Base-by-base conservation (phyloP, 1,284 basidiomycete species). In the Irpex rosettiformis region DNA sequence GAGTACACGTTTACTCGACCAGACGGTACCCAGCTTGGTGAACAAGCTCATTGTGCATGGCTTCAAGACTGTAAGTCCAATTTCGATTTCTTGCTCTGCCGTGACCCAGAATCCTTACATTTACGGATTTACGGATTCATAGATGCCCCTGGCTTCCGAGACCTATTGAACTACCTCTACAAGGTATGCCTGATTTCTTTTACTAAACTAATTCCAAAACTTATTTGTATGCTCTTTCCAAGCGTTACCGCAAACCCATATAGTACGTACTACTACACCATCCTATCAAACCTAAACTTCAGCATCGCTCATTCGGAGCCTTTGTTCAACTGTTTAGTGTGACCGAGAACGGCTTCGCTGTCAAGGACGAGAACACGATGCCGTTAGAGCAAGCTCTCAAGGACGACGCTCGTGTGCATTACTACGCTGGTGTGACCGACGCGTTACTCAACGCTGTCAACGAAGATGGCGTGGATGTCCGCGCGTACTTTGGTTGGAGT, bases 401-500 rank as follows among this genome's bases (percentile, higher is more conserved):
- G 49, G 89, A 92, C 70, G 67, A 69, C 1, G 86, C 87, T 63
- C 82, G 89, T 10, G 79, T 89, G 33, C 77, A 83, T 58, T 91
- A 89, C 72, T 92, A 83, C 75, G 72, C 77, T 28, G 88, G 84
- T 4, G 84, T 86, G 61, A 84, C 86, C 11, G 69, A 77, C 7
- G 81, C 84, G 0, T 67, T 92, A 33, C 72, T 82, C 40, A 76
- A 78, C 13, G 86, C 88, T n/a, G 74, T 87, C 27, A 73, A 76
- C 51, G 75, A 83, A 57, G 89, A 92, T 67, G 83, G 84, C 4
- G 85, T 90, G 16, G 82, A 86, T 57, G 73, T 91, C 53, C 72
- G 80, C 45, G 81, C 82, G 1, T 92, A 91, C 72, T 88, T 91
- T 73, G 84, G 84, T 13, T 89, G 86, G 86, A 87, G 83, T 82